These are phyloP conservation scores for Pseudogymnoascus sp. DNA, from an alignment of 2,329 filamentous ascomycete genomes.

Conservation along the genomic window DNA sequence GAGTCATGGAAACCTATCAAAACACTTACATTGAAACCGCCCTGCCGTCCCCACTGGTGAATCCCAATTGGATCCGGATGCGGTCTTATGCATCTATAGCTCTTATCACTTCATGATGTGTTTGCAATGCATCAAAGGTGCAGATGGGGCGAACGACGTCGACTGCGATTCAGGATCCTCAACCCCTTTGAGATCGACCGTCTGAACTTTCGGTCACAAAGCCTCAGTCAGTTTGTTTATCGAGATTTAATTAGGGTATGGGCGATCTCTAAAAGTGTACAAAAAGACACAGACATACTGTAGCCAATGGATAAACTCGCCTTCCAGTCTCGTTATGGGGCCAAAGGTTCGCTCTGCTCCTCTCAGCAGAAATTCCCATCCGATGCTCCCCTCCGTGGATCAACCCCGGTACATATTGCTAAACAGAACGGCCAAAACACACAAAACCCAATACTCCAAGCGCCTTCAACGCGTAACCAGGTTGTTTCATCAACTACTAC, in stretches of 20 bases:
- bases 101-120: not conserved
- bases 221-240: conserved; percentile 1
- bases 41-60: not conserved
- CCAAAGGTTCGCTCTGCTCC: not conserved
- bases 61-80: not conserved
- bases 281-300: conserved; percentile 6
- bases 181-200: not conserved
- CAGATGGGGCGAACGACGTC: not conserved
- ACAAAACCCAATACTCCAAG: not conserved
- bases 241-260: conserved; percentile 7
- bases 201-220: conserved; percentile 3
- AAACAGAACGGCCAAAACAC: not conserved
- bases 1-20: not conserved
- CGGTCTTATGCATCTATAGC: not conserved
- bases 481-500: not conserved
- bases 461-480: not conserved
- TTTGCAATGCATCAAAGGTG: conserved; percentile 5
- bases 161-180: not conserved
- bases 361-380: not conserved
- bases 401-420: not conserved
- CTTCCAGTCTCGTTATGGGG: conserved; percentile 2
- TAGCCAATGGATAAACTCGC: conserved; percentile 5
- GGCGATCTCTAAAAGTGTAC: conserved; percentile 4
- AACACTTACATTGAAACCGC: not conserved
- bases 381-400: not conserved